phyloP scores from a whole-genome alignment of 192 early-diverging fungal genomes.

The Backusella tuberculispora region DNA sequence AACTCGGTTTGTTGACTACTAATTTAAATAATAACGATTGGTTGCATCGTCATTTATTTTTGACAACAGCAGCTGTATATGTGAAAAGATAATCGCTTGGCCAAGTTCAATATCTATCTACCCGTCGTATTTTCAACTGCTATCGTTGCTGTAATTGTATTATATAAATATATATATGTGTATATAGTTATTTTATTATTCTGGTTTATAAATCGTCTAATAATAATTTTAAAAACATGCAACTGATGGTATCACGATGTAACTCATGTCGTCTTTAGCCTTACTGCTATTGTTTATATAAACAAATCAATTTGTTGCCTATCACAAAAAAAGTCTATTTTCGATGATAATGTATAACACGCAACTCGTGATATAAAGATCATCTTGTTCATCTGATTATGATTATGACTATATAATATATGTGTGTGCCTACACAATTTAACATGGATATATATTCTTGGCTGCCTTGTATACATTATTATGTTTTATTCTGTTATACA shows the following conservation, averaged over 20 bases:
- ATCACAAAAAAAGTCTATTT: background rate
- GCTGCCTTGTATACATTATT: no score
- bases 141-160: background rate
- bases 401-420: background rate
- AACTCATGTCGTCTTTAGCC: no score
- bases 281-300: no score
- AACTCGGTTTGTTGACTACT: no score
- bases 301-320: no score
- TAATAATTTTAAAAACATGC: background rate
- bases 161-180: background rate
- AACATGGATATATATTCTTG: no score
- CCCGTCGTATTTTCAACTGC: background rate
- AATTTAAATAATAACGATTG: no score
- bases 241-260: background rate
- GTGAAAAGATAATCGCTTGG: background rate
- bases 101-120: background rate
- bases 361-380: constrained; percentile 2
- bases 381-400: background rate
- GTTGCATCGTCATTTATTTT: background rate
- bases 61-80: background rate
- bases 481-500: background rate
- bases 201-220: no score
- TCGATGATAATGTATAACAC: background rate
- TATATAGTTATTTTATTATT: no score
- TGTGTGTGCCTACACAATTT: no score